Percentiles rank a stretch among this genome's conserved stretches.
These are phyloP conservation scores for Piedraia hortae DNA, from an alignment of 2,329 filamentous ascomycete species.

Conservation along the genomic window DNA sequence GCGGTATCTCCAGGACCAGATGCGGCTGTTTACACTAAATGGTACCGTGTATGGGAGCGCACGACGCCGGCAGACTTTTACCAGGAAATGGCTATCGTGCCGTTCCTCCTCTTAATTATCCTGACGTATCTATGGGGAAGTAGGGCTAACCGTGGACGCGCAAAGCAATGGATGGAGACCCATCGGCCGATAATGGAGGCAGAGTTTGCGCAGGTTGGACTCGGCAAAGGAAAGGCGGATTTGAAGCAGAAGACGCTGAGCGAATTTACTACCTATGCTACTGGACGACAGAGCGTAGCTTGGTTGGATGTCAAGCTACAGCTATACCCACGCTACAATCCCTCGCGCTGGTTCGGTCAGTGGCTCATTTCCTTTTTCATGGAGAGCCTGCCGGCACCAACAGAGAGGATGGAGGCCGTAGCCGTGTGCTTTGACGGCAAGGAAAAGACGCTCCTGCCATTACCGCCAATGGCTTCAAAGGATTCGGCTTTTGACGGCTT, in stretches of 20 bases:
- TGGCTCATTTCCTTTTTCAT: conserved; percentile 44
- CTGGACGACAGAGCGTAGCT: conserved; percentile 74
- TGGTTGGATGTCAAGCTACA: conserved; percentile 68
- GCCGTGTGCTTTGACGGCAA: conserved; percentile 80
- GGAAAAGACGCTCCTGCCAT: conserved; percentile 50
- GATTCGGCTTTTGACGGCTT: conserved; percentile 58
- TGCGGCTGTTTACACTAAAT: conserved; percentile 82
- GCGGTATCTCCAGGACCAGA: too few relatives aligned
- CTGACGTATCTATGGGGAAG: conserved; percentile 59
- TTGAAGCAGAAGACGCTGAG: conserved; percentile 70
- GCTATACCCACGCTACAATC: conserved; percentile 70
- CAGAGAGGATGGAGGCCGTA: conserved; percentile 48
- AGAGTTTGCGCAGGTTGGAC: conserved; percentile 77
- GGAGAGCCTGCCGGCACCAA: conserved; percentile 41
- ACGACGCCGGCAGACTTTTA: conserved; percentile 61
- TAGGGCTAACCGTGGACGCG: conserved; percentile 50
- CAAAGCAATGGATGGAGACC: conserved; percentile 51
- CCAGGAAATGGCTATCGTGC: conserved; percentile 58
- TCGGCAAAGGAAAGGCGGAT: conserved; percentile 25
- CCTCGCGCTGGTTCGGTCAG: conserved; percentile 39
- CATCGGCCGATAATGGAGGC: conserved; percentile 42
- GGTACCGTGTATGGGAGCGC: conserved; percentile 93
- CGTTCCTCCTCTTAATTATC: conserved; percentile 46
- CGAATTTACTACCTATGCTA: conserved; percentile 68
- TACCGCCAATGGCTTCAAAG: conserved; percentile 23